A percentile compares a stretch with the other conserved stretches of the same genome.
Conservation (phyloP, 768 basidiomycete genomes). For the Auricularia heimuer region DNA sequence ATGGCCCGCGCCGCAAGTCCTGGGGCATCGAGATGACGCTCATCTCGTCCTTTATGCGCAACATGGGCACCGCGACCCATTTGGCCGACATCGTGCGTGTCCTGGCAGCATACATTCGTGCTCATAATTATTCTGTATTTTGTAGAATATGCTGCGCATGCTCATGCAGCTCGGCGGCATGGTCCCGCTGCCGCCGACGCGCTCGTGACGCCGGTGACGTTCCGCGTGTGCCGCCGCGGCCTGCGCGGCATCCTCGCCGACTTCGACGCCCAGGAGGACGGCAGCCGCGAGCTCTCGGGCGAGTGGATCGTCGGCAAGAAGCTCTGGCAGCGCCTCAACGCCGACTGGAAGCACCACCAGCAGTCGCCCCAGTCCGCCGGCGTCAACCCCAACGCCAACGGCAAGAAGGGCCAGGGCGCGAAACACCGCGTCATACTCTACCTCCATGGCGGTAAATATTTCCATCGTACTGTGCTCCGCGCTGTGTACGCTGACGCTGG, state of each 20-base stretch:
- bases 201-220: conserved; percentile 89
- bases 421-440: conserved; percentile 84
- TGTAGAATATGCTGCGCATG: conserved; percentile 39
- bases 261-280: conserved; percentile 66
- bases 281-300: conserved; percentile 71
- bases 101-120: no score
- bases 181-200: conserved; percentile 83
- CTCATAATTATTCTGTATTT: no score
- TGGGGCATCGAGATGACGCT: conserved; percentile 97
- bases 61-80: conserved; percentile 68
- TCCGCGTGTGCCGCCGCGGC: conserved; percentile 60
- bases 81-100: conserved; percentile 69
- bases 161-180: conserved; percentile 73
- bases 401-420: conserved; percentile 24
- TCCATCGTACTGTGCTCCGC: neutral
- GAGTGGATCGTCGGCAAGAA: conserved; percentile 97
- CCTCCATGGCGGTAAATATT: conserved; percentile 72
- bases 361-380: conserved; percentile 13
- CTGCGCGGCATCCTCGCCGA: conserved; percentile 73
- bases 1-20: conserved; percentile 78
- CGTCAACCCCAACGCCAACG: conserved; percentile 10
- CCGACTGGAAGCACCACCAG: conserved; percentile 59
- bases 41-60: conserved; percentile 75
- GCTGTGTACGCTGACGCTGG: conserved; percentile 3
- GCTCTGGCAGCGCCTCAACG: conserved; percentile 80